phyloP scores from a whole-genome alignment of 768 basidiomycete species.

The Suillus subaureus region DNA sequence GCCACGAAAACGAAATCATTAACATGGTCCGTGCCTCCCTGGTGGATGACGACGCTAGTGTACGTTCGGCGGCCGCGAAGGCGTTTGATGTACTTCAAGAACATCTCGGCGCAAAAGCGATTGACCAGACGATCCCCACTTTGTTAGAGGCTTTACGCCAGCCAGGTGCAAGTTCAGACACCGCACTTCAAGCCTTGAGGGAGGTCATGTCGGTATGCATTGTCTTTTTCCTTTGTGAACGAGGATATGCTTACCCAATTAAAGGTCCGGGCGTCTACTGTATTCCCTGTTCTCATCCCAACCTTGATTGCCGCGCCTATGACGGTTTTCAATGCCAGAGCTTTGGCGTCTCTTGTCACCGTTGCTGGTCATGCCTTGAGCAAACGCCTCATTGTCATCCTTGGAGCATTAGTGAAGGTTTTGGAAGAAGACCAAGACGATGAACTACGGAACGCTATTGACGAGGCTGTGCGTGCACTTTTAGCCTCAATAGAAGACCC shows the following conservation, averaged over 20 bases:
- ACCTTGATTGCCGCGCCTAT: constrained; percentile 90
- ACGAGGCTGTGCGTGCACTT: constrained; percentile 74
- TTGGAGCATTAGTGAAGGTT: constrained; percentile 79
- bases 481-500: constrained; percentile 79
- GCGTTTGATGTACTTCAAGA: constrained; percentile 94
- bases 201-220: constrained; percentile 90
- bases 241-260: constrained; percentile 10
- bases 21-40: constrained; percentile 79
- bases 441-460: constrained; percentile 68
- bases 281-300: constrained; percentile 97
- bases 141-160: constrained; percentile 90
- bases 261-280: constrained; percentile 89
- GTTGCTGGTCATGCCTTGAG: constrained; percentile 93
- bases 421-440: constrained; percentile 70
- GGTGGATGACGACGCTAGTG: constrained; percentile 85
- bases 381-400: constrained; percentile 75
- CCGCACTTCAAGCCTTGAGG: constrained; percentile 87
- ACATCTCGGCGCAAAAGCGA: constrained; percentile 85
- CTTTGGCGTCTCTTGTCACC: constrained; percentile 86
- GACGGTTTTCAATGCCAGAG: constrained; percentile 93
- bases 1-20: constrained; percentile 87
- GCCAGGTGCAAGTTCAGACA: constrained; percentile 92
- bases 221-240: neutral
- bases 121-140: constrained; percentile 96
- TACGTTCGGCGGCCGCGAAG: constrained; percentile 86